Base-by-base conservation (phyloP, 768 basidiomycete species). In the Auriscalpium vulgare region DNA sequence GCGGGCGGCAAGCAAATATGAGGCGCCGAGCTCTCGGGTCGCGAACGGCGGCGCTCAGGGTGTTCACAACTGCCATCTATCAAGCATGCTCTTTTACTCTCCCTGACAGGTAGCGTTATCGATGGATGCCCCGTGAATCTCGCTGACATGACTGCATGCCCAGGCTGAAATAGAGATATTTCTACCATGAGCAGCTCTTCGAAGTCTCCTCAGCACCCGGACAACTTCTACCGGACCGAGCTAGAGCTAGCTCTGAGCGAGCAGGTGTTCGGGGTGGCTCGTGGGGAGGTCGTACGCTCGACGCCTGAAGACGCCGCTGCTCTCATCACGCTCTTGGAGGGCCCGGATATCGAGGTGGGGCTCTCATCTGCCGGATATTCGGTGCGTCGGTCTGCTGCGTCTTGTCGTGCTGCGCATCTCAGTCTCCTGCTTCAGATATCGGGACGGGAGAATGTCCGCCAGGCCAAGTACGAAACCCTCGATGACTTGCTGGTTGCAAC, bases 211-310 rank as follows among this genome's bases (percentile, higher is more conserved):
- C 29, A 29, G 29, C 29, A 29, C 37, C 38, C 52, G 6, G 14
- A 37, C 21, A 53, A 43, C 11, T 62, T 62, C 46, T 62, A 57
- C 53, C 53, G 45, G 40, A 36, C 35, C 17, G 61, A 62, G 48
- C 56, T 62, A 16, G 23, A 35, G 19, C 43, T 11, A 44, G 59
- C 61, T 4, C 50, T 62, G 21, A 45, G 40, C 40, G 61, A 62
- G 47, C 56, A 62, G 34, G 13, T 56, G 2, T 60, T 57, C n/a
- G 59, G 61, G 10, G 47, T 60, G 11, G 47, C 29, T 7, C 17
- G 4, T 23, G 52, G 52, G 14, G 47, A 57, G 23, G 13, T 60
- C 10, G 43, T 37, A 6, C n/a, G 23, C 10, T 54, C n/a, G 17
- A 19, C 50, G 11, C 21, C 52, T 21, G 43, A 51, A 10, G 56